Base-by-base conservation (phyloP, 192 early-diverging fungal genomes). In the Umbelopsis sp. region DNA sequence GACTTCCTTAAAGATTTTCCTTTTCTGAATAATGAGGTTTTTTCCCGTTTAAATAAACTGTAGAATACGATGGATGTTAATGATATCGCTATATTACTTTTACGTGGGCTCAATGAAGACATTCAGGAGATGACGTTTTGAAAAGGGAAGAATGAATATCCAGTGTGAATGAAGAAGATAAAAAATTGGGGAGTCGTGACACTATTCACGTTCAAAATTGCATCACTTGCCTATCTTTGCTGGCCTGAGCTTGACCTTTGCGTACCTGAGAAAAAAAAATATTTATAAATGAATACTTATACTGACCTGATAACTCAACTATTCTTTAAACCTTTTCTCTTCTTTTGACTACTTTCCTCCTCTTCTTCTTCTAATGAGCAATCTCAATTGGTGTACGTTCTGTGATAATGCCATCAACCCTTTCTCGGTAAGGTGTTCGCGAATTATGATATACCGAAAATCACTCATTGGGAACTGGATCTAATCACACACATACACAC, bases 351-450 rank as follows among this genome's bases (percentile, higher is more conserved):
- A 4, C 47, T 62, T 26, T 7, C 17, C 56, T 34, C 24, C 8
- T 3, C 0, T 21, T 52, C 14, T 32, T 50, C 5, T 26, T 21
- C 56, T 29, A 5, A 78, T 78, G 77, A 68, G 66, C 66, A 68
- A 80, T 68, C 70, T 70, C 34, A 77, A 80, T 65, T 80, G 78
- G 78, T 80, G 78, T 50, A 80, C 78, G 17, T 73, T 65, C 32
- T 80, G 78, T 66, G 78, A 80, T 65, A 80, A 72, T 43, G 73
- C 78, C 17, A 71, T 80, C 47, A 75, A 65, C 54, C 52, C 74
- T 25, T 75, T 75, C 45, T 80, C 78, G 25, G 78, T 80, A 70
- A 69, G 74, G 45, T 32, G 20, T 36, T 29, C 24, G 17, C 8
- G 22, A 51, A 52, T 21, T 51, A 24, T 8, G 20, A 22, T 9